Conservation (phyloP, 208 protist species). For the Strigomonas culicis region DNA sequence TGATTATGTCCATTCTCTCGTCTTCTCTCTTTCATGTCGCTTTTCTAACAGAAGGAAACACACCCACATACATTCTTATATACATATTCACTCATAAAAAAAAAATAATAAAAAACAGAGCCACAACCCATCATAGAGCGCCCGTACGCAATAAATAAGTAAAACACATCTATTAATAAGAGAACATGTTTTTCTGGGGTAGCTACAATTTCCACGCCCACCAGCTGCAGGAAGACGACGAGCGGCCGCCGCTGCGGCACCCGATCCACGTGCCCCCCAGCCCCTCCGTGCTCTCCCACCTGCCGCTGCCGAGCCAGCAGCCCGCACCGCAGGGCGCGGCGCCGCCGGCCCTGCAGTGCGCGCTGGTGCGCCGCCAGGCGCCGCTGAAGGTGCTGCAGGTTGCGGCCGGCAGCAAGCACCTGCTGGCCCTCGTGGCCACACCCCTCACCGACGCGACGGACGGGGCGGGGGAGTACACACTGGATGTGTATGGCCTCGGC, state of each 20-base stretch:
- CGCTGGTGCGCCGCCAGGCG: neutral
- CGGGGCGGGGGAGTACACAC: neutral
- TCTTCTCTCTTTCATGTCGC: neutral
- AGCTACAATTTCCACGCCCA: conserved; percentile 75
- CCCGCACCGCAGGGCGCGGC: too few species aligned
- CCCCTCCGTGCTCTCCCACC: conserved; percentile 13
- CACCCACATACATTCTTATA: too few species aligned
- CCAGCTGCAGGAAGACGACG: conserved; percentile 35
- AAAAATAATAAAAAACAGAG: conserved; percentile 8
- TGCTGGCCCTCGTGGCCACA: conserved; percentile 23
- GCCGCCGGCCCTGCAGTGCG: too few species aligned
- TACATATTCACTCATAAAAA: too few species aligned
- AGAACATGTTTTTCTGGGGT: conserved; percentile 83
- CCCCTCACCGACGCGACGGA: too few species aligned
- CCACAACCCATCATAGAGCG: conserved; percentile 5
- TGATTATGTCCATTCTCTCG: neutral
- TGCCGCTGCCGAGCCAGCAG: too few species aligned
- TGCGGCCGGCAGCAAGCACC: conserved; percentile 58
- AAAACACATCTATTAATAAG: conserved; percentile 13
- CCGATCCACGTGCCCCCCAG: conserved; percentile 68
- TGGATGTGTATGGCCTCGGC: conserved; percentile 55
- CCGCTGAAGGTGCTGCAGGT: conserved; percentile 23
- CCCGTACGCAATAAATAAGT: neutral
- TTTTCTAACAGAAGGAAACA: neutral
- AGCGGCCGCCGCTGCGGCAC: conserved; percentile 48